Evolutionary conservation across 2,329 filamentous ascomycete species (phyloP), one percentile per base, ranked within the genome.

Genomic region (Elsinoe perseae): DNA sequence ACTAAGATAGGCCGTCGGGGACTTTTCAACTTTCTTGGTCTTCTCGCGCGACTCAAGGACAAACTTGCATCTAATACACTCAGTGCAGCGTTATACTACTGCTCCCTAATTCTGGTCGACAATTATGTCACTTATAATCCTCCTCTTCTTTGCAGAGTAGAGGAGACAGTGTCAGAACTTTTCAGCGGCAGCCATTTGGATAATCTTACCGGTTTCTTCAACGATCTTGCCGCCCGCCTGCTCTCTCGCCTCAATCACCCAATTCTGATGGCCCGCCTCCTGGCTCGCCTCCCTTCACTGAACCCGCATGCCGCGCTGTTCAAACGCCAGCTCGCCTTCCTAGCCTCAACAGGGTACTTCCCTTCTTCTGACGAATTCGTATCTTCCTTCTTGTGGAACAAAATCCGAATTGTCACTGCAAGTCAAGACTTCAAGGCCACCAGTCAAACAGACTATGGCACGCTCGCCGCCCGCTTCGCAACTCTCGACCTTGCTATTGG

Each of bases 401-500:
- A 40, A 14, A 56, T 60, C 14, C 57, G 46, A 16, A 38, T 25
- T 1, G 14, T 10, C 4, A 36, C 59, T 16, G 27, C 50, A 50
- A 2, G 57, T 14, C 58, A 64, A 16, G 57, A 71, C 18, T 86
- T 86, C 63, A 65, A 69, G 20, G 72, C 85, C 61, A 75, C 69
- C 2, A 72, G 73, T 14, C 63, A 75, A 27, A 87, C 84, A 14
- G 73, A 95, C 69, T 95, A 87, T 69, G 73, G 76, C 14, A 77
- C 84, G 56, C 78, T 96, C 1, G 75, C 78, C 30, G 83, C 86
- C 2, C 76, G 83, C 14, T 75, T 87, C 2, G 72, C 78, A 2
- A 78, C 95, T 18, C 78, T 96, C 4, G 85, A 93, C 65, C 80
- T 89, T 36, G 85, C 82, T 14, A 76, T 96, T 53, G 87, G 89